Conservation (phyloP, 768 basidiomycete species). For the Amanita jacksonii region DNA sequence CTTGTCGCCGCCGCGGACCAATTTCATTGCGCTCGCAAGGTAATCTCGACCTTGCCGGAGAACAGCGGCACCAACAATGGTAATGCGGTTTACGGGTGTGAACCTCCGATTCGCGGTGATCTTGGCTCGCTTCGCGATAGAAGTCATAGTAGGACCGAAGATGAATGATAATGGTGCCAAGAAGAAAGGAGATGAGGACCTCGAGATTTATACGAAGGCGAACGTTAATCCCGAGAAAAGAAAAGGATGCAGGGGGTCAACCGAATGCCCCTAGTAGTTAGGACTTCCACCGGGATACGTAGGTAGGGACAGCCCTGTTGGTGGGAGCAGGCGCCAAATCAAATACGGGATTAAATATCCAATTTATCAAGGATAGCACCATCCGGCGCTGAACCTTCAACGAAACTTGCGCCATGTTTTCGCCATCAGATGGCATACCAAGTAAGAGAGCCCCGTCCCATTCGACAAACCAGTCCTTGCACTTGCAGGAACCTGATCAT, state of each 20-base stretch:
- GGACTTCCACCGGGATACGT: not conserved
- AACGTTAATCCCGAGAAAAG: no score
- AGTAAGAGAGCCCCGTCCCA: constrained; percentile 5
- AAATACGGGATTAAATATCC: constrained; percentile 77
- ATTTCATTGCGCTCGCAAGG: constrained; percentile 9
- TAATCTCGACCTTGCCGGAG: not conserved
- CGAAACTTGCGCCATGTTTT: constrained; percentile 28
- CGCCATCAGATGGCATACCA: constrained; percentile 24
- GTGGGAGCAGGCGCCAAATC: constrained; percentile 40
- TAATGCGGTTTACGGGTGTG: no score
- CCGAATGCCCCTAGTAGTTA: no score
- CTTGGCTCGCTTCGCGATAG: constrained; percentile 17
- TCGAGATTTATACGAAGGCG: no score
- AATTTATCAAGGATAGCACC: constrained; percentile 48
- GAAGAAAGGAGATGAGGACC: no score
- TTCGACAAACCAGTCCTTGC: constrained; percentile 79
- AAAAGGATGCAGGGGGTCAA: no score
- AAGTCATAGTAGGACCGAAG: constrained; percentile 20
- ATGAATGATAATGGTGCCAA: no score
- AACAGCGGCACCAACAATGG: constrained; percentile 12
- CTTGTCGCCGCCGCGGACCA: constrained; percentile 13
- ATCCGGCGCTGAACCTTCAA: constrained; percentile 32
- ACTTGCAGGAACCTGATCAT: constrained; percentile 94
- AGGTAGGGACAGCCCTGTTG: constrained; percentile 12
- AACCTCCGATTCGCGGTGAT: constrained; percentile 28